phyloP scores from a whole-genome alignment of 352 stramenopile genomes.

The Phytophthora pseudosyringae region DNA sequence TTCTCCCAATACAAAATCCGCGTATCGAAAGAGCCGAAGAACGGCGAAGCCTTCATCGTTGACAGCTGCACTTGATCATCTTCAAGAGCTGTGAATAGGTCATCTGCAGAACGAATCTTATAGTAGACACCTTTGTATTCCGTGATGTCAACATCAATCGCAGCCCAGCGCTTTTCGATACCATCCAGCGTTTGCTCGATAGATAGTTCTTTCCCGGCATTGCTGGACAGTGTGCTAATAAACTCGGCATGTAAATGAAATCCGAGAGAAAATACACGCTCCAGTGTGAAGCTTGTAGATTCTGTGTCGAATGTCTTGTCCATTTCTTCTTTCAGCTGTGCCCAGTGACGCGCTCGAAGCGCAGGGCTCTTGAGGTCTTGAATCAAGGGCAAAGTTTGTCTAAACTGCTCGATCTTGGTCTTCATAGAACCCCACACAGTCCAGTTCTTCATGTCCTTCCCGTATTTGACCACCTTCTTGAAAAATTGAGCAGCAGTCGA shows the following conservation, averaged over 20 bases:
- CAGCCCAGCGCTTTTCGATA: slow-evolving; percentile 90
- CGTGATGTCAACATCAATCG: slow-evolving; percentile 90
- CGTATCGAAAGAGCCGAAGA: slow-evolving; percentile 91
- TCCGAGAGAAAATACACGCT: slow-evolving; percentile 87
- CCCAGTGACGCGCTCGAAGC: slow-evolving; percentile 89
- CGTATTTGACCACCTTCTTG: slow-evolving; percentile 94
- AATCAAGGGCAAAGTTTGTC: slow-evolving; percentile 93
- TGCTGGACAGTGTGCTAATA: slow-evolving; percentile 91
- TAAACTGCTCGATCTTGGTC: slow-evolving; percentile 94
- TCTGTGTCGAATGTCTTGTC: slow-evolving; percentile 85
- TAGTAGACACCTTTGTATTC: slow-evolving; percentile 94
- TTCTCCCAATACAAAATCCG: slow-evolving; percentile 92
- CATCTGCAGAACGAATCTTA: slow-evolving; percentile 92
- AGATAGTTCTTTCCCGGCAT: slow-evolving; percentile 92
- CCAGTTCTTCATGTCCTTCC: slow-evolving; percentile 95
- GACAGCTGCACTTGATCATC: slow-evolving; percentile 93
- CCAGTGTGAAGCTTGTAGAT: slow-evolving; percentile 79
- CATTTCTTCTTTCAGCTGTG: slow-evolving; percentile 89
- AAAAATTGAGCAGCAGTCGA: slow-evolving; percentile 88
- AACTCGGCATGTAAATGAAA: slow-evolving; percentile 92
- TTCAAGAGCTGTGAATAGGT: slow-evolving; percentile 91
- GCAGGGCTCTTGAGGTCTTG: slow-evolving; percentile 93
- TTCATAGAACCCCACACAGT: slow-evolving; percentile 92
- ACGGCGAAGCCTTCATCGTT: slow-evolving; percentile 94
- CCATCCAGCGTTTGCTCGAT: slow-evolving; percentile 91